Conservation (phyloP, 306 rosid genomes). For the Cicer yamashitae region DNA sequence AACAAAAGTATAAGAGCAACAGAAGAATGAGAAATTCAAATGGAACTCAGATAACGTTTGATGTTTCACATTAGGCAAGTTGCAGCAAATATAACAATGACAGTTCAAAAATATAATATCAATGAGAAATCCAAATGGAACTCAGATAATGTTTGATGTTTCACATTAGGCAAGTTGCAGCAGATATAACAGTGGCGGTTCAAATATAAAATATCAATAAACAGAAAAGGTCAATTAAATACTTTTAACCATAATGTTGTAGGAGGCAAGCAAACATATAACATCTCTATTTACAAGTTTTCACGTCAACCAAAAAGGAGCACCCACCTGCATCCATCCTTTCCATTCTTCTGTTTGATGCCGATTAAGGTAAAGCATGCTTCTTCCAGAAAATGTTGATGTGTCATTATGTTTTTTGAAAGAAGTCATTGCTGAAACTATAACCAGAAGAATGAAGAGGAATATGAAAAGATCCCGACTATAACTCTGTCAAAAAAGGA, state of each 20-base stretch:
- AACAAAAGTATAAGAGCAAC: background rate
- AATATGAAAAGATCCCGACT: conserved; percentile 93
- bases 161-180: conserved; percentile 25
- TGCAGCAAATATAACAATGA: no score
- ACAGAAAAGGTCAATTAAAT: conserved; percentile 25
- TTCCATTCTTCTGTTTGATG: conserved; percentile 99
- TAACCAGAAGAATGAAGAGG: conserved; percentile 84
- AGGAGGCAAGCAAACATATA: conserved; percentile 29
- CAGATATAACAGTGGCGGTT: conserved; percentile 12
- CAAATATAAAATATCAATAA: conserved; percentile 11
- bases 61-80: conserved; percentile 26
- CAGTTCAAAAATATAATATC: no score
- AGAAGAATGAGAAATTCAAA: conserved; percentile 8
- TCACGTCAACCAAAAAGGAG: conserved; percentile 34
- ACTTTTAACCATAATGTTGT: background rate
- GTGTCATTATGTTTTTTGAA: conserved; percentile 86
- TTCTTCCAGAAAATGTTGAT: conserved; percentile 83
- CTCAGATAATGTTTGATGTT: background rate
- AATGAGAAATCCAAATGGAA: conserved; percentile 13
- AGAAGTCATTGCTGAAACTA: conserved; percentile 93
- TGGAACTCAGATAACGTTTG: conserved; percentile 9
- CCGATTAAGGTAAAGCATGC: conserved; percentile 88
- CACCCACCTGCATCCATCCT: conserved; percentile 99
- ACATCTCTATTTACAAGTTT: conserved; percentile 32
- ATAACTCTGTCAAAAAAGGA: conserved; percentile 68